A percentile compares a stretch with the other conserved stretches of the same genome.
phyloP scores from a whole-genome alignment of 768 basidiomycete species.

The Phanerochaete carnosa region DNA sequence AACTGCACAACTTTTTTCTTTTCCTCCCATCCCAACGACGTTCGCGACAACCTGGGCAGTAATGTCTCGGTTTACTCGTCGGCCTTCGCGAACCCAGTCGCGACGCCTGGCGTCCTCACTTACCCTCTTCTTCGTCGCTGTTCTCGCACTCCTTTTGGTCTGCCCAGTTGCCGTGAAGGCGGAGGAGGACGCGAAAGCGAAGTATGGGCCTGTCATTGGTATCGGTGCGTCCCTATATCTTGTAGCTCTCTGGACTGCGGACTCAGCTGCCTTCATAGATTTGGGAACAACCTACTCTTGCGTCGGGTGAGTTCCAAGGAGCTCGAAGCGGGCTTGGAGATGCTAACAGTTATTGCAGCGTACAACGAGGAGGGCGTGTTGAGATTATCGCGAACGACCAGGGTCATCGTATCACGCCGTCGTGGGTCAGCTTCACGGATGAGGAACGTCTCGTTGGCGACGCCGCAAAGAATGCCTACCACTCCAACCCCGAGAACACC shows the following conservation, averaged over 20 bases:
- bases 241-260: slow-evolving; percentile 4
- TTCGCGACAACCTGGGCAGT: neutral
- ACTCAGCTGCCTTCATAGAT: slow-evolving; percentile 42
- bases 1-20: slow-evolving; percentile 1
- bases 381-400: slow-evolving; percentile 57
- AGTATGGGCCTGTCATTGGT: slow-evolving; percentile 93
- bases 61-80: slow-evolving; percentile 23
- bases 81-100: slow-evolving; percentile 57
- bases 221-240: slow-evolving; percentile 52
- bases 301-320: slow-evolving; percentile 68
- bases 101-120: slow-evolving; percentile 54
- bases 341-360: slow-evolving; percentile 20
- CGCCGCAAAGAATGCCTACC: slow-evolving; percentile 93
- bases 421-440: slow-evolving; percentile 59
- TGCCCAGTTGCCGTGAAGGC: slow-evolving; percentile 63
- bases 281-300: slow-evolving; percentile 94
- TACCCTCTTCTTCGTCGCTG: slow-evolving; percentile 42
- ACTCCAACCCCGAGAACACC: slow-evolving; percentile 89
- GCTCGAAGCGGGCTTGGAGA: neutral
- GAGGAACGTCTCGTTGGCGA: slow-evolving; percentile 82
- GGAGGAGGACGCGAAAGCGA: slow-evolving; percentile 49
- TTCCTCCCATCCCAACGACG: neutral
- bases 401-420: slow-evolving; percentile 62
- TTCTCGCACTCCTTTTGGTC: slow-evolving; percentile 71
- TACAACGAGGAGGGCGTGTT: slow-evolving; percentile 45